These are phyloP conservation scores for Wallacemonas sp. DNA, from an alignment of 208 protist genomes.

Conservation along the genomic window DNA sequence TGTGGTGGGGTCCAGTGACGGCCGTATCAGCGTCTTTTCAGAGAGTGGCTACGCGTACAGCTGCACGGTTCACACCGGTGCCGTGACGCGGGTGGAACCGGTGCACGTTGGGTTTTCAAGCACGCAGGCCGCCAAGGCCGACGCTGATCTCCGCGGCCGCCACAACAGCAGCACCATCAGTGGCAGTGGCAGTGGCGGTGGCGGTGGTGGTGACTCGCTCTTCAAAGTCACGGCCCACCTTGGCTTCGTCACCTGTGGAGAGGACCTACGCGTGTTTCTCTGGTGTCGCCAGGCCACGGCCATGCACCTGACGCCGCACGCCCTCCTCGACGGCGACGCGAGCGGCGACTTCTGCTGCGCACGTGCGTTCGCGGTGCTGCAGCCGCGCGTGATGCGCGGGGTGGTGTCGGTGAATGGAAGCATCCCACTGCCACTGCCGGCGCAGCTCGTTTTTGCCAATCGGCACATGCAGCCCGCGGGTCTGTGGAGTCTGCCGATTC, in stretches of 20 bases:
- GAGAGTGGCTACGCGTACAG: constrained; percentile 67
- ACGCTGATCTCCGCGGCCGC: no score
- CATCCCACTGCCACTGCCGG: background rate
- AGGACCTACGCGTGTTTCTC: constrained; percentile 55
- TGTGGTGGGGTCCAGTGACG: constrained; percentile 69
- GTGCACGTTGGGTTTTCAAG: constrained; percentile 24
- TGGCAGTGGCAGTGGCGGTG: no score
- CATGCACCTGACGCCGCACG: constrained; percentile 28
- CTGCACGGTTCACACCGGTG: constrained; percentile 69
- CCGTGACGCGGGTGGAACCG: constrained; percentile 50
- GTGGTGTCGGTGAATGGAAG: background rate
- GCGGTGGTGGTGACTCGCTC: constrained; percentile 8
- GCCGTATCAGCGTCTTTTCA: constrained; percentile 77
- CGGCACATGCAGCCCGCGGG: background rate
- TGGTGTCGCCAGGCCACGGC: constrained; percentile 38
- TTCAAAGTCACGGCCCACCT: constrained; percentile 39
- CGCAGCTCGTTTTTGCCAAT: background rate
- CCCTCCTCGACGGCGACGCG: constrained; percentile 6
- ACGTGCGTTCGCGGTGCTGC: constrained; percentile 23
- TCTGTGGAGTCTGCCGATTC: background rate
- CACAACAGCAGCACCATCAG: no score
- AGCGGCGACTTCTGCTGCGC: constrained; percentile 13
- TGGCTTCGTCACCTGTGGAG: constrained; percentile 62
- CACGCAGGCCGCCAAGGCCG: background rate
- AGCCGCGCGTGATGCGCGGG: constrained; percentile 7